These are phyloP conservation scores for Lithocarpus polystachyus DNA, from an alignment of 306 rosid species.

Conservation along the genomic window DNA sequence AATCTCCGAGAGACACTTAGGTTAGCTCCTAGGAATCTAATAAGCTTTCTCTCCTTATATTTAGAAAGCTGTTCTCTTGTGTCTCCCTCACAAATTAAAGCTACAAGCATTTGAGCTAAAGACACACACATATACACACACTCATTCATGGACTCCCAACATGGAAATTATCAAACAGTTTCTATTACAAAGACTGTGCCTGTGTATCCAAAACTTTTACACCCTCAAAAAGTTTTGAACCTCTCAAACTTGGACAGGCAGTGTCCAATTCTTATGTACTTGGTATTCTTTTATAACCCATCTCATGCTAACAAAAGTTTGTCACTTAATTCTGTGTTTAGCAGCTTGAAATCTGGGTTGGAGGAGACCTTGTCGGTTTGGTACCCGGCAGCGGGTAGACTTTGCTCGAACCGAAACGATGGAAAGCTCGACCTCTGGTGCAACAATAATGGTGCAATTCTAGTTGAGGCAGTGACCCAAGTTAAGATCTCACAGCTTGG, in stretches of 20 bases:
- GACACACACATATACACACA: too few species aligned
- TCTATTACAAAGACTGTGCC: constrained; percentile 38
- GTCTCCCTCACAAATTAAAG: neutral
- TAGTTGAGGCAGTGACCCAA: constrained; percentile 43
- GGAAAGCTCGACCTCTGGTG: constrained; percentile 67
- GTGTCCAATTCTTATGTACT: constrained; percentile 63
- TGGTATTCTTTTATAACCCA: constrained; percentile 53
- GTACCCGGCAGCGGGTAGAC: constrained; percentile 70
- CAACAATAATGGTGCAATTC: constrained; percentile 63
- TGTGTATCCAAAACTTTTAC: constrained; percentile 43
- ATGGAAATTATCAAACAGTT: constrained; percentile 35
- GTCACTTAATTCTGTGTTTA: constrained; percentile 43
- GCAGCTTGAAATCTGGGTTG: constrained; percentile 51
- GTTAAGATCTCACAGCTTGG: constrained; percentile 52
- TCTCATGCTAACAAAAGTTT: constrained; percentile 12
- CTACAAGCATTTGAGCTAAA: neutral
- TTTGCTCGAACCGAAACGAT: constrained; percentile 36
- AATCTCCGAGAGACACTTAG: constrained; percentile 11
- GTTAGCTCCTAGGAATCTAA: constrained; percentile 26
- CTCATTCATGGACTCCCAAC: constrained; percentile 32
- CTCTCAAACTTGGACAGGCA: constrained; percentile 83
- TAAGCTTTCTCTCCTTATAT: neutral
- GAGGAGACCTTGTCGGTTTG: constrained; percentile 58
- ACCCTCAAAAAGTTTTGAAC: constrained; percentile 37
- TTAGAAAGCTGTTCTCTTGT: constrained; percentile 2